Percentiles rank a stretch among this genome's conserved stretches.
These are phyloP conservation scores for Aquilaria agallochum DNA, from an alignment of 441 rosid species.

Conservation along the genomic window DNA sequence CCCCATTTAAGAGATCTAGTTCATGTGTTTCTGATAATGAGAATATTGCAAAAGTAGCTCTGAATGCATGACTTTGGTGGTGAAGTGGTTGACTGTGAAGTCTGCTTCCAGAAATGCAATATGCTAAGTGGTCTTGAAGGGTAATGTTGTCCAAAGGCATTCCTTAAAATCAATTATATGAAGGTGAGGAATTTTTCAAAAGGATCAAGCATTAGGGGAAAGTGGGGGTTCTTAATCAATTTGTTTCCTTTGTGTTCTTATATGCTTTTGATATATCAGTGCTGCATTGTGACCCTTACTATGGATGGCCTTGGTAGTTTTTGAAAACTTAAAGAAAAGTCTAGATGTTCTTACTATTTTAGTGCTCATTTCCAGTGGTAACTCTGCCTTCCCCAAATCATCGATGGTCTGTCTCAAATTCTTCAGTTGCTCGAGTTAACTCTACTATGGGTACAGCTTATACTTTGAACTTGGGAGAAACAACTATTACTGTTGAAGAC, in stretches of 20 bases:
- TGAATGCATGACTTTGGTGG: no score
- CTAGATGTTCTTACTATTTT: conserved; percentile 17
- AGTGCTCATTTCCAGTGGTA: conserved; percentile 57
- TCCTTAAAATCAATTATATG: no score
- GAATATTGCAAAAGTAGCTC: no score
- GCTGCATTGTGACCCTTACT: not conserved
- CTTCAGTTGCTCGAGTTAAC: conserved; percentile 77
- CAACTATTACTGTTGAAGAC: conserved; percentile 80
- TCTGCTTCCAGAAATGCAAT: no score
- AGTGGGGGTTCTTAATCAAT: no score
- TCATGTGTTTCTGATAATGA: no score
- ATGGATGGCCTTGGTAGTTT: conserved; percentile 1
- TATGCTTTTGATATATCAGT: conserved; percentile 1
- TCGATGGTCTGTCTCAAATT: conserved; percentile 71
- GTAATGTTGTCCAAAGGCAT: no score
- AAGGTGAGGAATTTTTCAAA: no score
- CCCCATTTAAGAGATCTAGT: no score
- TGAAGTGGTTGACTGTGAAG: no score
- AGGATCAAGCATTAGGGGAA: no score
- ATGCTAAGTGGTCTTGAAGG: no score
- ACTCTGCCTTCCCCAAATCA: conserved; percentile 79
- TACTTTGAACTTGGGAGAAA: conserved; percentile 68
- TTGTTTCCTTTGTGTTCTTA: not conserved
- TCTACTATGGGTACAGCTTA: conserved; percentile 48
- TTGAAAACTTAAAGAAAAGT: not conserved